Percentiles rank a stretch among this genome's conserved stretches.
These are phyloP conservation scores for Pleurotus citrinopileatus DNA, from an alignment of 768 basidiomycete genomes.

Conservation along the genomic window DNA sequence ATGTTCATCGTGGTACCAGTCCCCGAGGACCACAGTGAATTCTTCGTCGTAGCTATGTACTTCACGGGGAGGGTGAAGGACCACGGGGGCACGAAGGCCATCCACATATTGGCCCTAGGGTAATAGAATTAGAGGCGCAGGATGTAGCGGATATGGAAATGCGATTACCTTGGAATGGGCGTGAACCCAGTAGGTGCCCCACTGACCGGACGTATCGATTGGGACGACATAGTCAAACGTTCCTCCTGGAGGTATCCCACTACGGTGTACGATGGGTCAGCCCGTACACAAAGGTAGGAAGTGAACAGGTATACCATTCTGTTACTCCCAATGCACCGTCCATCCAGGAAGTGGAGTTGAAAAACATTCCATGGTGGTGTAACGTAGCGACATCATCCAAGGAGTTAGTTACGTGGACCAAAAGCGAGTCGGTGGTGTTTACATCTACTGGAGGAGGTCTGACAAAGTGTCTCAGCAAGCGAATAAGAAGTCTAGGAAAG, in stretches of 20 bases:
- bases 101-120: slow-evolving; percentile 85
- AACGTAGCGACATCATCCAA: slow-evolving; percentile 66
- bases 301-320: slow-evolving; percentile 62
- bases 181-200: slow-evolving; percentile 84
- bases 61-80: slow-evolving; percentile 70
- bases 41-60: slow-evolving; percentile 84
- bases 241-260: slow-evolving; percentile 74
- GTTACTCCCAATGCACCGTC: slow-evolving; percentile 84
- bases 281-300: neutral
- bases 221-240: slow-evolving; percentile 76
- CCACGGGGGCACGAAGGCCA: slow-evolving; percentile 83
- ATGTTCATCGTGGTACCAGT: slow-evolving; percentile 92
- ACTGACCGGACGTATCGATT: slow-evolving; percentile 62
- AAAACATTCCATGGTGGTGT: slow-evolving; percentile 96
- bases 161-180: slow-evolving; percentile 53
- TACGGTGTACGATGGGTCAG: slow-evolving; percentile 22
- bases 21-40: slow-evolving; percentile 79
- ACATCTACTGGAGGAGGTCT: slow-evolving; percentile 85
- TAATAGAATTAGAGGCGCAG: slow-evolving; percentile 1
- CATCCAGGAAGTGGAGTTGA: slow-evolving; percentile 83
- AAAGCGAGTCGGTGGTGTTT: slow-evolving; percentile 63
- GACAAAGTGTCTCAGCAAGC: slow-evolving; percentile 8
- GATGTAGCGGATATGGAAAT: neutral
- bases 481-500: neutral
- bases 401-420: slow-evolving; percentile 76